Base-by-base conservation (phyloP, 164 flowering plant species). In the Kingdonia uniflora region DNA sequence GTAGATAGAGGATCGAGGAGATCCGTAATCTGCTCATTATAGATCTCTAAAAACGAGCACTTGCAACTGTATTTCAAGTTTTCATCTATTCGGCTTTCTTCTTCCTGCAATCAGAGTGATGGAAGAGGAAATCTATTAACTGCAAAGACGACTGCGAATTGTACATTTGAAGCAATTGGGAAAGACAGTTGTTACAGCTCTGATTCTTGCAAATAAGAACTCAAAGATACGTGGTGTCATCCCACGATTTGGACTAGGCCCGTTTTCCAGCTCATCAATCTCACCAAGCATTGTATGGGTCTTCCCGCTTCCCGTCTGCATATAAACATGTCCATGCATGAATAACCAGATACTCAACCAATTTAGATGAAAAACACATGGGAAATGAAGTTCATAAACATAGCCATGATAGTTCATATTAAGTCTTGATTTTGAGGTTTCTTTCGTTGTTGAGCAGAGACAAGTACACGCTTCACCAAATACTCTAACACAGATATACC, bases 301-400 rank as follows among this genome's bases (percentile, higher is more conserved):
- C 68, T 94, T 94, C 43, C 99, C 99, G 55, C 99, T 94, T 65
- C 99, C 99, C 13, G 99, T 94, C 97, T 94, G 69, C 72, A 79
- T 25, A 38, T 11, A 48, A 68, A 59, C 17, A 21, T 37, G 37
- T 16, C 45, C 25, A 44, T 23, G 24, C 33, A 23, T 44, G 19
- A 24, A 23, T 14, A 43, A 44, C 26, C 16, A 42, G 19, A 10
- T 26, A 37, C 33, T 33, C 5, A 45, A n/a, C n/a, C n/a, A n/a
- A n/a, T n/a, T n/a, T n/a, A n/a, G n/a, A n/a, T n/a, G n/a, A n/a
- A n/a, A n/a, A n/a, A n/a, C n/a, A n/a, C n/a, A n/a, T n/a, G n/a
- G n/a, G n/a, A n/a, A n/a, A n/a, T n/a, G n/a, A n/a, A n/a, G n/a
- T n/a, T n/a, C n/a, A n/a, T n/a, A n/a, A n/a, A n/a, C n/a, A n/a